Conservation (phyloP, 2,329 filamentous ascomycete genomes). For the Fusarium palustre region DNA sequence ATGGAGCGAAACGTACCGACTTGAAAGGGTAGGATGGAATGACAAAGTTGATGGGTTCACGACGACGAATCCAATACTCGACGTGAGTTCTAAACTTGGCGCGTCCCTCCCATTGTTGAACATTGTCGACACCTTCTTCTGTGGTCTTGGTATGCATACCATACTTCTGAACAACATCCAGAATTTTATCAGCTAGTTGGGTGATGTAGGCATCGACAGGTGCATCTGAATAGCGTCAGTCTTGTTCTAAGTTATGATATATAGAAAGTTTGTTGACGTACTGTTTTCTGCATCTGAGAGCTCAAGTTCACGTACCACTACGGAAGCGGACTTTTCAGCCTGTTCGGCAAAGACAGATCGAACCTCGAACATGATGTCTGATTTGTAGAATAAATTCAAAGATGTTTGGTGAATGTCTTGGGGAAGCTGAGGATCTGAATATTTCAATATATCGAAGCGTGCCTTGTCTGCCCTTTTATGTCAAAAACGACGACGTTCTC, state of each 20-base stretch:
- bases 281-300: background rate
- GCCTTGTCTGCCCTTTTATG: slow-evolving; percentile 1
- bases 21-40: slow-evolving; percentile 14
- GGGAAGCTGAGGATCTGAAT: background rate
- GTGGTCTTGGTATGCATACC: slow-evolving; percentile 8
- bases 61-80: slow-evolving; percentile 15
- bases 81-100: slow-evolving; percentile 11
- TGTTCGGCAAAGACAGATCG: slow-evolving; percentile 6
- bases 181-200: background rate
- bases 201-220: slow-evolving; percentile 1
- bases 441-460: background rate
- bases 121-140: slow-evolving; percentile 1
- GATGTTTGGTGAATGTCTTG: background rate
- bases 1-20: background rate
- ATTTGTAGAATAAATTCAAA: background rate
- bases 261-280: background rate
- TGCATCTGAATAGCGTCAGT: slow-evolving; percentile 1
- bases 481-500: background rate
- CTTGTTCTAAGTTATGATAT: background rate
- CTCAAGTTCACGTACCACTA: slow-evolving; percentile 2
- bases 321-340: background rate
- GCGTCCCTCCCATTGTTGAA: slow-evolving; percentile 3
- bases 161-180: slow-evolving; percentile 11
- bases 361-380: slow-evolving; percentile 9
- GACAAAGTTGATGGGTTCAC: slow-evolving; percentile 13